These are phyloP conservation scores for Boletus rubescentipes DNA, from an alignment of 768 basidiomycete genomes.

Conservation along the genomic window DNA sequence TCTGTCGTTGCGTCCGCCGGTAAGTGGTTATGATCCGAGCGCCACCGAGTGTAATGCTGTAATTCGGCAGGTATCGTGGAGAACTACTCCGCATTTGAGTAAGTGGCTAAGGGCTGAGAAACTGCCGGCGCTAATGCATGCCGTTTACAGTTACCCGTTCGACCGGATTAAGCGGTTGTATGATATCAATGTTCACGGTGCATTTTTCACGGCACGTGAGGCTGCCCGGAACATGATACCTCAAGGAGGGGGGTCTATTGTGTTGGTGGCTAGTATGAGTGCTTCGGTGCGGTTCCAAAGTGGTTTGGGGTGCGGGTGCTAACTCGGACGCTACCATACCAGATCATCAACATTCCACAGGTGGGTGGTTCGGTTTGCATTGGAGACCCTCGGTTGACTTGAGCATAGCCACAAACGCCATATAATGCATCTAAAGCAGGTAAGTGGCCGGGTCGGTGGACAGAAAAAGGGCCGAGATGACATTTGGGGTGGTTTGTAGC, in stretches of 20 bases:
- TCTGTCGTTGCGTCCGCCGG: conserved; percentile 89
- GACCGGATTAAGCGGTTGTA: conserved; percentile 81
- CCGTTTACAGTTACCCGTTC: conserved; percentile 68
- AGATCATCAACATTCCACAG: conserved; percentile 91
- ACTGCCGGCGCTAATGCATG: conserved; percentile 7
- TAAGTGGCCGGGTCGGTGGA: conserved; percentile 27
- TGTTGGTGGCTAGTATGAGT: conserved; percentile 89
- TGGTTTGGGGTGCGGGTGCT: background rate
- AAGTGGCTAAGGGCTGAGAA: conserved; percentile 24
- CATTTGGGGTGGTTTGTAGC: conserved; percentile 41
- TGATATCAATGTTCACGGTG: conserved; percentile 93
- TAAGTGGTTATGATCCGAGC: conserved; percentile 30
- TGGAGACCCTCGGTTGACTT: background rate
- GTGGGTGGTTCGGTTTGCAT: conserved; percentile 33
- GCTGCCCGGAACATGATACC: conserved; percentile 91
- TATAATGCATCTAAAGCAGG: conserved; percentile 97
- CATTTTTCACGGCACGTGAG: conserved; percentile 95
- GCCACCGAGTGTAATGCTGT: background rate
- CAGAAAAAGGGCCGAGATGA: background rate
- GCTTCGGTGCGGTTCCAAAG: conserved; percentile 60
- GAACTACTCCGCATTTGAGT: conserved; percentile 87
- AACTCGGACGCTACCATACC: conserved; percentile 9
- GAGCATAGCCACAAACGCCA: conserved; percentile 75
- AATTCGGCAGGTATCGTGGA: conserved; percentile 68
- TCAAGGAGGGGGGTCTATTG: conserved; percentile 73